Conservation (phyloP, 1,139 yeast species). For the Sporopachydermia cereana region DNA sequence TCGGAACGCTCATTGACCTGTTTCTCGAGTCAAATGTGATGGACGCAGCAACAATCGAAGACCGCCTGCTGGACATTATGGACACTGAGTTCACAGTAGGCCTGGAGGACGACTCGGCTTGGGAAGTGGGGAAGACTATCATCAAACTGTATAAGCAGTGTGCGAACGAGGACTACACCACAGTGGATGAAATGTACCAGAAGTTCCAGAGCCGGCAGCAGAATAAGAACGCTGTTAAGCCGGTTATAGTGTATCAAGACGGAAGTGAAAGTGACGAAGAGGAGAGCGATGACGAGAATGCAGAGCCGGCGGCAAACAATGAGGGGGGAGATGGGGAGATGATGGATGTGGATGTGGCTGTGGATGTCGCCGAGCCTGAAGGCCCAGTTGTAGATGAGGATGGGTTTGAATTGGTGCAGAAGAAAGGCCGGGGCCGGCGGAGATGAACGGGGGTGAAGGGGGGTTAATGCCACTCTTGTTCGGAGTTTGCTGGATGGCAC, state of each 20-base stretch:
- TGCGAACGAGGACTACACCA: slow-evolving; percentile 34
- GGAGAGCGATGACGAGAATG: slow-evolving; percentile 32
- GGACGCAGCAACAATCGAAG: slow-evolving; percentile 74
- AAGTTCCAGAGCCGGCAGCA: slow-evolving; percentile 46
- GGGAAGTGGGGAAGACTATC: slow-evolving; percentile 57
- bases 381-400: slow-evolving; percentile 79
- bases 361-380: slow-evolving; percentile 17
- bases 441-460: slow-evolving; percentile 6
- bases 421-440: slow-evolving; percentile 38
- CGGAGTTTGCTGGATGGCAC: too few relatives aligned
- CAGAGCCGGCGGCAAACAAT: slow-evolving; percentile 23
- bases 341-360: slow-evolving; percentile 20
- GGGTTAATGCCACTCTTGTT: too few relatives aligned
- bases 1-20: slow-evolving; percentile 70
- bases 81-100: slow-evolving; percentile 86
- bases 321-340: slow-evolving; percentile 31
- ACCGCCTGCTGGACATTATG: slow-evolving; percentile 79
- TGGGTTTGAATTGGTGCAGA: slow-evolving; percentile 82
- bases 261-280: slow-evolving; percentile 35
- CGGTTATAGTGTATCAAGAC: slow-evolving; percentile 38
- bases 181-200: slow-evolving; percentile 47
- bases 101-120: slow-evolving; percentile 82
- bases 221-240: slow-evolving; percentile 26
- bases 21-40: slow-evolving; percentile 51
- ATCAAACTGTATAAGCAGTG: slow-evolving; percentile 59